Base-by-base conservation (phyloP, 1,284 basidiomycete genomes). In the Caloboletus inedulis region DNA sequence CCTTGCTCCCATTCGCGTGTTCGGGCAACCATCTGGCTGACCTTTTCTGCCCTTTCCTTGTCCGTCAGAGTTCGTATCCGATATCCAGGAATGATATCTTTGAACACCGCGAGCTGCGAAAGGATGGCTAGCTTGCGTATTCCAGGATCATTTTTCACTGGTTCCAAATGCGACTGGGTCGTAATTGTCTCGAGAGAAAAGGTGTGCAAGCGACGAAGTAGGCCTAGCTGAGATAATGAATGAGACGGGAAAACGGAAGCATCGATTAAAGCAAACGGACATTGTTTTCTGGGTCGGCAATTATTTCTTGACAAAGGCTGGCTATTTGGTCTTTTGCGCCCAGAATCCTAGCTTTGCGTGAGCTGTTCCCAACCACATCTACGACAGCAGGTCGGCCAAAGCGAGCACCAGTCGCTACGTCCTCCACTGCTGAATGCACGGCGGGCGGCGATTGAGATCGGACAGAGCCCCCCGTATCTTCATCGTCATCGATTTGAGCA, bases 1-100 rank as follows among this genome's bases (percentile, higher is more conserved):
- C 94, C 89, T 69, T 98, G 94, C 69, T 99, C 97, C 80, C 89
- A 99, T 66, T 99, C 97, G 61, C 97, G 82, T 57, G 92, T 87
- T 29, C 87, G 80, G 18, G 89, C 81, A 4, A 99, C 93, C 72
- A 94, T 87, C 72, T 99, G 96, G 67, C 92, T 87, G 52, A 98
- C 94, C 70, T 95, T 96, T 69, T 97, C 94, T 5, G 85, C 76
- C 70, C 91, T 91, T 72, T 99, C 97, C 57, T 83, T 82, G 35
- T 94, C 96, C 3, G 92, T 93, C 31, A 99, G 76, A 14, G 86
- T 74, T 48, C 97, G 89, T 66, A 99, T 98, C 47, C 83, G 77
- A 69, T 91, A 91, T 31, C 90, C 93, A 27, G 97, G 97, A 43
- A 98, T 85, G 56, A 99, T 83, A 69, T 99, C 97, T 65, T 93